A percentile compares a stretch with the other conserved stretches of the same genome.
phyloP scores from a whole-genome alignment of 305 asterid species.

The Fraxinus ornus region DNA sequence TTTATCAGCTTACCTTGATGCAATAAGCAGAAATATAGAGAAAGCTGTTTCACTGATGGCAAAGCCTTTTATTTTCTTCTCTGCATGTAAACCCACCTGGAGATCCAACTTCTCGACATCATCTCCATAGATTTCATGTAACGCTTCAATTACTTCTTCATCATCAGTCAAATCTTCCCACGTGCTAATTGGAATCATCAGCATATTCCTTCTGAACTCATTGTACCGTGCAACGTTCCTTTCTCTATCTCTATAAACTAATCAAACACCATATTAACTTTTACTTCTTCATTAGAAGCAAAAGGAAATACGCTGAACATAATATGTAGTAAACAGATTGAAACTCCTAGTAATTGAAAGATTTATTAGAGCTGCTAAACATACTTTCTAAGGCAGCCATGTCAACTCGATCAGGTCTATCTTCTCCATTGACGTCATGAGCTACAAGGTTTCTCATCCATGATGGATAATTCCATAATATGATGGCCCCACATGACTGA shows the following conservation, averaged over 20 bases:
- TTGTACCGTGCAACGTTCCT: constrained; percentile 48
- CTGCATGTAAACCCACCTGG: constrained; percentile 35
- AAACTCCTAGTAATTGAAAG: neutral
- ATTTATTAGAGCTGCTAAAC: neutral
- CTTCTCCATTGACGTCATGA: constrained; percentile 47
- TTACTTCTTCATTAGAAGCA: neutral
- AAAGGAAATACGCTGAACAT: neutral
- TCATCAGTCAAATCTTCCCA: constrained; percentile 38
- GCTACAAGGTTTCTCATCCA: constrained; percentile 45
- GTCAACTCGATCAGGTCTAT: constrained; percentile 47
- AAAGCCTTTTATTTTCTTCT: constrained; percentile 38
- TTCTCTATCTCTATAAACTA: constrained; percentile 64
- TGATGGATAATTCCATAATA: constrained; percentile 58
- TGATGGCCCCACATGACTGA: constrained; percentile 61
- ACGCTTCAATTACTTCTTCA: constrained; percentile 24
- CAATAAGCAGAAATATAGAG: constrained; percentile 34
- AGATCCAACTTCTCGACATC: constrained; percentile 42
- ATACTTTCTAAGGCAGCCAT: constrained; percentile 57
- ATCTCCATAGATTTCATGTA: constrained; percentile 31
- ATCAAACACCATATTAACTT: neutral
- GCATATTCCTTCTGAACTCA: constrained; percentile 35
- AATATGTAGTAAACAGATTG: neutral
- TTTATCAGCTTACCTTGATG: constrained; percentile 33
- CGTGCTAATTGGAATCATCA: constrained; percentile 33
- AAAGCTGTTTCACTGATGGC: constrained; percentile 44